Conservation (phyloP, 768 basidiomycete species). For the Rhizopogon vinicolor region DNA sequence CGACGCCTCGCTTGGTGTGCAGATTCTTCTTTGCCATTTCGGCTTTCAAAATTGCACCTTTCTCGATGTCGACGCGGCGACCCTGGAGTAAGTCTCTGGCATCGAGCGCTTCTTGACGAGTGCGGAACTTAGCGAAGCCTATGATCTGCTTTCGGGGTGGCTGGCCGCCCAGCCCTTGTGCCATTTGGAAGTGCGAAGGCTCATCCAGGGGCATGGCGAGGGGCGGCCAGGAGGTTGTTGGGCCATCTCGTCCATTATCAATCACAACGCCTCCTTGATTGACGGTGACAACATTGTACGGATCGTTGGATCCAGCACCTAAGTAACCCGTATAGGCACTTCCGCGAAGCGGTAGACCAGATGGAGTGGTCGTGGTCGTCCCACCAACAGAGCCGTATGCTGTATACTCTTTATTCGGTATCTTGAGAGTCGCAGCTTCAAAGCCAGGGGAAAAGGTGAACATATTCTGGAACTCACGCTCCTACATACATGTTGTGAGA, state of each 20-base stretch:
- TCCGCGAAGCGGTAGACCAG: constrained; percentile 30
- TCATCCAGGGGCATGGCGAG: constrained; percentile 29
- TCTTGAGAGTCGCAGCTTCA: constrained; percentile 96
- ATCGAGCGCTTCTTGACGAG: constrained; percentile 79
- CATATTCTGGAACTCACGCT: constrained; percentile 99
- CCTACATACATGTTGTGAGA: constrained; percentile 43
- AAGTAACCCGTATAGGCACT: constrained; percentile 31
- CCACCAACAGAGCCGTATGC: constrained; percentile 53
- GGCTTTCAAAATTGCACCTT: constrained; percentile 89
- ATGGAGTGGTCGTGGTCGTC: constrained; percentile 20
- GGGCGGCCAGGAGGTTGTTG: constrained; percentile 64
- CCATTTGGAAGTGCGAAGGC: constrained; percentile 28
- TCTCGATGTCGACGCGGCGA: constrained; percentile 86
- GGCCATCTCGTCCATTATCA: constrained; percentile 69
- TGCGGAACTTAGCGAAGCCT: constrained; percentile 94
- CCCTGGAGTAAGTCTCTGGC: constrained; percentile 90
- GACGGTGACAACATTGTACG: constrained; percentile 78
- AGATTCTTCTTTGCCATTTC: constrained; percentile 99
- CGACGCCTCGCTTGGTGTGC: constrained; percentile 89
- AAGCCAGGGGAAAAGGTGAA: constrained; percentile 96
- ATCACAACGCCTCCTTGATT: constrained; percentile 84
- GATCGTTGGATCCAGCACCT: constrained; percentile 61
- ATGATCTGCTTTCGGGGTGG: constrained; percentile 93
- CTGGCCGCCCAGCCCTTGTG: constrained; percentile 19
- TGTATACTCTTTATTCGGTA: constrained; percentile 88